A percentile compares a stretch with the other conserved stretches of the same genome.
These are phyloP conservation scores for Kuraishia floccosa DNA, from an alignment of 805 yeast species.

Conservation along the genomic window DNA sequence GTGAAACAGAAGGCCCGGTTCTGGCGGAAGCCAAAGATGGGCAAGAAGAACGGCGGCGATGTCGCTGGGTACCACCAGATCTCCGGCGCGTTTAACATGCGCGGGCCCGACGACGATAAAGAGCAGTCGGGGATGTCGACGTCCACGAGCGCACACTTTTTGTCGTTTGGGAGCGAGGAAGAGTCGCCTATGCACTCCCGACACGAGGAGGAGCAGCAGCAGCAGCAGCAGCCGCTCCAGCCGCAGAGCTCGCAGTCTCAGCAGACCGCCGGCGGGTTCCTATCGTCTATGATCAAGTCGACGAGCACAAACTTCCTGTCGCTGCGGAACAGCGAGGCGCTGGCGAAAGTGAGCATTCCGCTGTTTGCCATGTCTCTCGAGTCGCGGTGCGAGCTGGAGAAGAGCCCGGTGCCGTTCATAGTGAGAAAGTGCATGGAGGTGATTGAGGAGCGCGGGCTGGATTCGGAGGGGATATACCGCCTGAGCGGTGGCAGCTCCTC, in stretches of 20 bases:
- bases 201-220: no score
- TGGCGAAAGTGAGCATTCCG: neutral
- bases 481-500: slow-evolving; percentile 77
- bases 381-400: slow-evolving; percentile 52
- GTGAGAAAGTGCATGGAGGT: slow-evolving; percentile 62
- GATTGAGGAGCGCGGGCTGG: slow-evolving; percentile 69
- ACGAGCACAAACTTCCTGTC: slow-evolving; percentile 29
- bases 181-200: no score
- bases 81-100: no score
- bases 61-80: no score
- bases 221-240: no score
- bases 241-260: no score
- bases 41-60: slow-evolving; percentile 1
- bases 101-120: no score
- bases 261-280: no score
- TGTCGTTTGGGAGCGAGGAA: no score
- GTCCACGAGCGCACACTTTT: no score
- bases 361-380: slow-evolving; percentile 15
- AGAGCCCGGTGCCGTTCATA: slow-evolving; percentile 54
- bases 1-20: slow-evolving; percentile 17
- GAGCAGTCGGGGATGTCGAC: no score
- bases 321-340: slow-evolving; percentile 1
- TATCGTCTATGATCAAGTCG: slow-evolving; percentile 26
- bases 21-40: slow-evolving; percentile 13
- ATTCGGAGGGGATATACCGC: slow-evolving; percentile 80